Evolutionary conservation across 1,139 yeast species (phyloP).

Genomic region (Pichia norvegensis): DNA sequence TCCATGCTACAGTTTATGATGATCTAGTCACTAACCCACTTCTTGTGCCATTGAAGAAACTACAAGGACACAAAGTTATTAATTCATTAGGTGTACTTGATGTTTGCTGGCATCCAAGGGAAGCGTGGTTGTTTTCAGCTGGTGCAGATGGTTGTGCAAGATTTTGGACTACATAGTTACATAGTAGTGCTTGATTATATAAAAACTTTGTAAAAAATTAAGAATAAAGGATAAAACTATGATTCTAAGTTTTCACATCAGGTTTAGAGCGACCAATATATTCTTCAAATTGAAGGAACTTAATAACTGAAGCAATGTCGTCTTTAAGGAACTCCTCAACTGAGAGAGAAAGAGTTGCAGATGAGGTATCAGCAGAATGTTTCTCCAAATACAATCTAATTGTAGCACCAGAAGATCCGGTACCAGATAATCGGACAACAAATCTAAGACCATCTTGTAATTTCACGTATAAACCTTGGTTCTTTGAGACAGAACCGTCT

Average conservation of each 20-base stretch:
- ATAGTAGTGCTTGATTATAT: no score
- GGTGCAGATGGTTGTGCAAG: constrained; percentile 97
- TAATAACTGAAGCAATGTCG: constrained; percentile 57
- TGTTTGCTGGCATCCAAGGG: constrained; percentile 93
- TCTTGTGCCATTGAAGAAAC: constrained; percentile 90
- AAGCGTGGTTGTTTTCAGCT: constrained; percentile 97
- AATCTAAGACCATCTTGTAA: constrained; percentile 77
- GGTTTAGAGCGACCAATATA: constrained; percentile 80
- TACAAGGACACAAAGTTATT: constrained; percentile 82
- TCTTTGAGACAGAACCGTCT: constrained; percentile 84
- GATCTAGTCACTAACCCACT: constrained; percentile 93
- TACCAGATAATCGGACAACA: constrained; percentile 89
- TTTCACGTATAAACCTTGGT: constrained; percentile 87
- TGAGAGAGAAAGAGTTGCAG: constrained; percentile 33
- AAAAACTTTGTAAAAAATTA: background rate
- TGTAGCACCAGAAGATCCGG: constrained; percentile 98
- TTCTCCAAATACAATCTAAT: constrained; percentile 88
- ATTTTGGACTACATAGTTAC: constrained; percentile 80
- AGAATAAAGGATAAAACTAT: background rate
- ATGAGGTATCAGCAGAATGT: constrained; percentile 55
- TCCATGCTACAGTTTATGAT: constrained; percentile 96
- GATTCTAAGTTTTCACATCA: constrained; percentile 70
- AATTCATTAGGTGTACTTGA: constrained; percentile 85
- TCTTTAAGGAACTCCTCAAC: constrained; percentile 66
- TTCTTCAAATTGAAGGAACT: constrained; percentile 64